A percentile compares a stretch with the other conserved stretches of the same genome.
Evolutionary conservation across 2,329 filamentous ascomycete genomes (phyloP).

Genomic region (Juglanconis oblonga): DNA sequence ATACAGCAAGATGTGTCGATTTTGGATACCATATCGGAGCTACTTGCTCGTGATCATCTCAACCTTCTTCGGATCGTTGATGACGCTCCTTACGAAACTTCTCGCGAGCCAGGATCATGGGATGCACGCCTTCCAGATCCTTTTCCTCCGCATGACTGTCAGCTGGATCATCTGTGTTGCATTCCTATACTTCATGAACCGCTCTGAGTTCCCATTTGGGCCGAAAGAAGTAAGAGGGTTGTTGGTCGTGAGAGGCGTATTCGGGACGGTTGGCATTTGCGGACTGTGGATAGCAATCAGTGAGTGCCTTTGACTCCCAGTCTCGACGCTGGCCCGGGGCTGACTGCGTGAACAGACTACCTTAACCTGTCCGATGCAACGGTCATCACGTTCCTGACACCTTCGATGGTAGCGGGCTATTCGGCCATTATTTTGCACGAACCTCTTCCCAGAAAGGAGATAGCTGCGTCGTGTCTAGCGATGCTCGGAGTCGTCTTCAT

Average conservation of each 20-base stretch:
- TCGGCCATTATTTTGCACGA: conserved; percentile 74
- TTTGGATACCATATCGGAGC: conserved; percentile 68
- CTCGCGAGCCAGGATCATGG: conserved; percentile 10
- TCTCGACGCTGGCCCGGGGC: not conserved
- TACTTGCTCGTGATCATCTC: conserved; percentile 69
- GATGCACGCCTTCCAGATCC: conserved; percentile 36
- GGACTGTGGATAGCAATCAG: conserved; percentile 55
- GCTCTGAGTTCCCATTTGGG: conserved; percentile 71
- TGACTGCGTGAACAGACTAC: conserved; percentile 56
- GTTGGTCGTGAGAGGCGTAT: conserved; percentile 64
- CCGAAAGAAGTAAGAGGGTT: conserved; percentile 63
- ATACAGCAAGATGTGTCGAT: conserved; percentile 26
- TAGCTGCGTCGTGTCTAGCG: conserved; percentile 72
- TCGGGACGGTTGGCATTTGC: conserved; percentile 72
- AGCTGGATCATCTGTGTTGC: conserved; percentile 63
- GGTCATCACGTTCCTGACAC: conserved; percentile 83
- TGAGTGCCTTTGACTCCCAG: conserved; percentile 79
- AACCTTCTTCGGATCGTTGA: conserved; percentile 78
- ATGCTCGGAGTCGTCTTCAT: conserved; percentile 80
- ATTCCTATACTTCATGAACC: conserved; percentile 72
- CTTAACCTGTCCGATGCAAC: conserved; percentile 84
- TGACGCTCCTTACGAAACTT: conserved; percentile 75
- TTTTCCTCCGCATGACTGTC: conserved; percentile 76
- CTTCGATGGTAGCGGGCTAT: conserved; percentile 73
- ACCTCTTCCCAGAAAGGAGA: conserved; percentile 75